Evolutionary conservation across 164 flowering plant species (phyloP), one percentile per base, ranked within the genome.

Genomic region (Kingdonia uniflora): DNA sequence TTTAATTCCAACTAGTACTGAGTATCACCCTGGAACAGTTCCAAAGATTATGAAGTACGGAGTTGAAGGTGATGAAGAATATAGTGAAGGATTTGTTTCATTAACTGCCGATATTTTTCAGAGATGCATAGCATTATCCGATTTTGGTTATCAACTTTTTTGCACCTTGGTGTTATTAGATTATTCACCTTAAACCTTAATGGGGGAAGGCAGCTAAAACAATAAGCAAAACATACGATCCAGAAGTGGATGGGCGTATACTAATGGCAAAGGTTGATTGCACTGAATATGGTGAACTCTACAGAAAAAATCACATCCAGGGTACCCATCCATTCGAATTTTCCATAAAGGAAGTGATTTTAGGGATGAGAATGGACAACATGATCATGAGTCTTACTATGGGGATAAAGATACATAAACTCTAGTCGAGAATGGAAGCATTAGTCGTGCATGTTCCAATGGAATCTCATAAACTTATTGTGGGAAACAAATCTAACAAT

Each of bases 101-200:
- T 60, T 92, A 48, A 70, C 62, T 51, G 44, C 71, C 42, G 69
- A 49, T 24, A 80, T 46, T 72, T 92, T 92, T 75, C 95, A 92
- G 33, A 71, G 60, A 52, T 65, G 44, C 94, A 56, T 85, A 81
- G 48, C 66, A 70, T 66, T 68, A 63, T 70, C 74, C 80, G 3
- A 71, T 88, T 73, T 72, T 86, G 81, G 91, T 84, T 40, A 95
- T 92, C 59, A 92, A 92, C 51, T 92, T 92, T 64, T 92, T 41
- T 69, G 99, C 96, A 53, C 96, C 95, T 46, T 92, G 99, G 99
- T 92, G 99, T 68, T 69, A 54, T 50, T 92, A 85, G 88, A 79
- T 96, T 68, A 80, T 71, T 51, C 84, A 82, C 59, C 71, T 92
- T 23, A 44, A 29, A 42, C 6, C 1, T 14, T 14, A 13, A 10